These are phyloP conservation scores for Rheum nobile DNA, from an alignment of 148 eudicot species.

Conservation along the genomic window DNA sequence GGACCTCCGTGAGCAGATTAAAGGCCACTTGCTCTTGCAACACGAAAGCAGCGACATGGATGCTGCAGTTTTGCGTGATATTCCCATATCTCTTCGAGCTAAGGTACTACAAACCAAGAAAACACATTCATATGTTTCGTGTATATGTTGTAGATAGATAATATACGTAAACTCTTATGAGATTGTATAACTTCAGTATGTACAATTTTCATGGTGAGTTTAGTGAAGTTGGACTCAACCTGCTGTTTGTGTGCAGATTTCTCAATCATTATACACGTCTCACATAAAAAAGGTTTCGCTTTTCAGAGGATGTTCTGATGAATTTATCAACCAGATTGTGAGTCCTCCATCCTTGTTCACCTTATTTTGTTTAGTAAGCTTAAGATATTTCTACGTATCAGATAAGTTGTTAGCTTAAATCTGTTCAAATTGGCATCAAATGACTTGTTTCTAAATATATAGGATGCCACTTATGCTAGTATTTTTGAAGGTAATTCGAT, in stretches of 20 bases:
- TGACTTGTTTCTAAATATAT: background rate
- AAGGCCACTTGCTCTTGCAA: slow-evolving; percentile 57
- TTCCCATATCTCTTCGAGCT: slow-evolving; percentile 64
- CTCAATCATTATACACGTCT: slow-evolving; percentile 47
- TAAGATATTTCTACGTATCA: no score
- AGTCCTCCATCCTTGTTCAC: slow-evolving; percentile 13
- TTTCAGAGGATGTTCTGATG: slow-evolving; percentile 73
- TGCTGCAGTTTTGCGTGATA: slow-evolving; percentile 44
- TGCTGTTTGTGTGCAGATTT: slow-evolving; percentile 48
- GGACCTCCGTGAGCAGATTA: slow-evolving; percentile 52
- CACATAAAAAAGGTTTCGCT: slow-evolving; percentile 50
- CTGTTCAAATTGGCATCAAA: no score
- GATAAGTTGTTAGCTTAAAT: no score
- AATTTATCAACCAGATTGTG: slow-evolving; percentile 86
- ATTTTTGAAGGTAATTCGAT: slow-evolving; percentile 51
- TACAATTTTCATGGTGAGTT: background rate
- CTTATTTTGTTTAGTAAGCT: background rate
- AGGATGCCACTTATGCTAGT: background rate
- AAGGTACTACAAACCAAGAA: slow-evolving; percentile 31
- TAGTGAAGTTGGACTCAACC: background rate
- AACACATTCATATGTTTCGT: background rate
- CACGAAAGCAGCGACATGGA: slow-evolving; percentile 65
- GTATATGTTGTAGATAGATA: no score
- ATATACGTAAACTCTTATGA: no score
- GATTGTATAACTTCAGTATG: no score